These are phyloP conservation scores for Microdochium trichocladiopsis DNA, from an alignment of 2,329 filamentous ascomycete genomes.

Conservation along the genomic window DNA sequence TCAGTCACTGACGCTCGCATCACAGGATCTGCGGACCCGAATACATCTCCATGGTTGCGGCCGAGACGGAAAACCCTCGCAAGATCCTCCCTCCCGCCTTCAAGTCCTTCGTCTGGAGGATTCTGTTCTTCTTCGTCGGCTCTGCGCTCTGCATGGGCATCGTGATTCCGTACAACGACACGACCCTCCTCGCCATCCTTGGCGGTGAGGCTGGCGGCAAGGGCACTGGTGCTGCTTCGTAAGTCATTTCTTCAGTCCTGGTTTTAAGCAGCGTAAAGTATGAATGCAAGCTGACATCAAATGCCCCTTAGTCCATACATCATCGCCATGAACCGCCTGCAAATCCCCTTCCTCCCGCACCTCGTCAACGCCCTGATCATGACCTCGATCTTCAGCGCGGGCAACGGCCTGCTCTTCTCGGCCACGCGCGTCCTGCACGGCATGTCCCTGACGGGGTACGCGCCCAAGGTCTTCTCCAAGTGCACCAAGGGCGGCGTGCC, in stretches of 20 bases:
- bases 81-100: constrained; percentile 60
- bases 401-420: constrained; percentile 31
- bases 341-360: constrained; percentile 26
- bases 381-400: constrained; percentile 32
- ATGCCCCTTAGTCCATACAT: constrained; percentile 17
- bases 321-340: constrained; percentile 28
- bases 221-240: constrained; percentile 48
- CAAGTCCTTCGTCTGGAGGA: constrained; percentile 66
- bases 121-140: constrained; percentile 65
- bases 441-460: constrained; percentile 5
- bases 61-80: constrained; percentile 59
- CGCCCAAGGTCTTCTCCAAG: constrained; percentile 3
- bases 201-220: constrained; percentile 41
- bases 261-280: no score
- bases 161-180: constrained; percentile 58
- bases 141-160: constrained; percentile 62
- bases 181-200: constrained; percentile 44
- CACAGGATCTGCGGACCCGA: constrained; percentile 57
- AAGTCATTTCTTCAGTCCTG: constrained; percentile 12
- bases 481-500: constrained; percentile 2
- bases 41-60: constrained; percentile 63
- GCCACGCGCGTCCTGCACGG: constrained; percentile 9
- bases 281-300: no score
- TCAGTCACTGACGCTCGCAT: background rate
- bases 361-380: constrained; percentile 33